Evolutionary conservation across 163 green algal genomes (phyloP).

Genomic region (Trebouxiophyceae sp.): DNA sequence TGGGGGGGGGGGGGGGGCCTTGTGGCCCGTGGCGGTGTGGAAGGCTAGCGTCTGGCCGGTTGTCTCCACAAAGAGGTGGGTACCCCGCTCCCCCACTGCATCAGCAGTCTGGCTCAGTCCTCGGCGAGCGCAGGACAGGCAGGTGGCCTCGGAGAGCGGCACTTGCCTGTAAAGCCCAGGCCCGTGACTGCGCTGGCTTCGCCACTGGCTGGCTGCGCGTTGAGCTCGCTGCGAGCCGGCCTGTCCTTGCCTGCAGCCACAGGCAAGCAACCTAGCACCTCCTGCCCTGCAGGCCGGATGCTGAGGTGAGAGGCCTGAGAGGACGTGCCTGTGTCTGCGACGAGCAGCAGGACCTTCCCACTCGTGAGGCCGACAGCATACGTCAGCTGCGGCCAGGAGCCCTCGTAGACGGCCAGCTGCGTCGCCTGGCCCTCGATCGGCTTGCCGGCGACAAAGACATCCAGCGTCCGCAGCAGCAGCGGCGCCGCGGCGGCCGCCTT

Average conservation of each 20-base stretch:
- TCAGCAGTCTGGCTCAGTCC: no score
- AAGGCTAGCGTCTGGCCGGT: no score
- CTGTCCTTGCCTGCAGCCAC: constrained; percentile 5
- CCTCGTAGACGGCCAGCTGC: constrained; percentile 28
- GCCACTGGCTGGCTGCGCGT: constrained; percentile 14
- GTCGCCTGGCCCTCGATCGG: constrained; percentile 27
- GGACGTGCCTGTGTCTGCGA: constrained; percentile 12
- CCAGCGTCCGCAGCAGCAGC: constrained; percentile 3
- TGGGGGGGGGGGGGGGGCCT: no score
- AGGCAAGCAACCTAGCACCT: no score
- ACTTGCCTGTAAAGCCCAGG: neutral
- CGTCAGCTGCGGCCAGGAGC: constrained; percentile 9
- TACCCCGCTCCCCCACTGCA: no score
- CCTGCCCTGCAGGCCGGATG: no score
- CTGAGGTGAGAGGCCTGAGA: neutral
- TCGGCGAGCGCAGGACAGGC: no score
- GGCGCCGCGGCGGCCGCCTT: neutral
- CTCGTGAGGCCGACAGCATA: constrained; percentile 44
- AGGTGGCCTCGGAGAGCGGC: no score
- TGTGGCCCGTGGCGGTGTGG: no score
- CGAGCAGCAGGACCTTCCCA: constrained; percentile 46
- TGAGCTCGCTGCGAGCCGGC: constrained; percentile 3
- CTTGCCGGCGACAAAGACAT: constrained; percentile 5
- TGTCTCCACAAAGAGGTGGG: no score
- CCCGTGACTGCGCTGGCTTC: constrained; percentile 14